These are phyloP conservation scores for Candida yuanshanica DNA, from an alignment of 805 yeast genomes.

Conservation along the genomic window DNA sequence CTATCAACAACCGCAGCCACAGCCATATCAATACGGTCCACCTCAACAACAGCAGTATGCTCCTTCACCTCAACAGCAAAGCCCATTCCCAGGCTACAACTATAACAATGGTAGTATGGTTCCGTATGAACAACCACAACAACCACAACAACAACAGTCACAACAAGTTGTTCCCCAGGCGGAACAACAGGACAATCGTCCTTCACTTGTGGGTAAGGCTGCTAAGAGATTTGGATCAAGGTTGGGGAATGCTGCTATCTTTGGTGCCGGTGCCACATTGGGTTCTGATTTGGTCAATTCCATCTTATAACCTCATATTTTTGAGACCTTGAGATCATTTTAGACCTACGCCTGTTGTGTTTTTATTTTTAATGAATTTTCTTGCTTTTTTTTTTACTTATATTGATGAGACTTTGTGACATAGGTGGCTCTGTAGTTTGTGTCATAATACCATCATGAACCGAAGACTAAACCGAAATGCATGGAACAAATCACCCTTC, in stretches of 20 bases:
- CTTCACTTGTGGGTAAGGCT: slow-evolving; percentile 26
- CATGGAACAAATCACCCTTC: too few species aligned
- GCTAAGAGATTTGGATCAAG: slow-evolving; percentile 69
- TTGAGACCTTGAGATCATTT: neutral
- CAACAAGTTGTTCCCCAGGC: slow-evolving; percentile 26
- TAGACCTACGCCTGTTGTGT: neutral
- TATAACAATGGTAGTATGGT: slow-evolving; percentile 23
- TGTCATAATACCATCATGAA: too few species aligned
- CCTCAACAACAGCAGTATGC: slow-evolving; percentile 19
- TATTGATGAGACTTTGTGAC: too few species aligned
- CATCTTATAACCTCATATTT: slow-evolving; percentile 39
- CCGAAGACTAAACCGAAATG: too few species aligned
- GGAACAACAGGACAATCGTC: slow-evolving; percentile 25
- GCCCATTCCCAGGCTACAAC: slow-evolving; percentile 13
- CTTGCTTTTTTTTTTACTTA: too few species aligned
- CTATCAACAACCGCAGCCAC: slow-evolving; percentile 9
- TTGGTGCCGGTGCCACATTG: slow-evolving; percentile 94
- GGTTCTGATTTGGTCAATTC: slow-evolving; percentile 79
- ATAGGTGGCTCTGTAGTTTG: too few species aligned
- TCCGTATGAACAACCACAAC: slow-evolving; percentile 28
- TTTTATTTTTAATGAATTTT: neutral
- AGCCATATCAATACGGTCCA: slow-evolving; percentile 13
- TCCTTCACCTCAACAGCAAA: slow-evolving; percentile 46
- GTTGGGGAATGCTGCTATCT: slow-evolving; percentile 87
- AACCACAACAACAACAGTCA: slow-evolving; percentile 27